phyloP scores from a whole-genome alignment of 2,329 filamentous ascomycete species.

The Clarireedia hainanense region DNA sequence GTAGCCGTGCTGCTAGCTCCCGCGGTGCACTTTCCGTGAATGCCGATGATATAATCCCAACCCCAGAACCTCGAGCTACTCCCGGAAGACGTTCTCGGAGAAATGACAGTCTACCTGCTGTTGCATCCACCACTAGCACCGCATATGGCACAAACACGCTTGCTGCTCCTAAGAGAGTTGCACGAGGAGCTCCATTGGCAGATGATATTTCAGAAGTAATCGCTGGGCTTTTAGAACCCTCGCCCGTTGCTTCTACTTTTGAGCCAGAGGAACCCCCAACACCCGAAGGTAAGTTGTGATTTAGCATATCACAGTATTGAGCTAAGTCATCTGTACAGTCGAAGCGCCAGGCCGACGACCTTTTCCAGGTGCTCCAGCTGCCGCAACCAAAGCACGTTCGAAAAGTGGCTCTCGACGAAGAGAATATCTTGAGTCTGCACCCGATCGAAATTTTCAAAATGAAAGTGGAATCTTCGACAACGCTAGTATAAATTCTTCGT shows the following conservation, averaged over 20 bases:
- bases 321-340: constrained; percentile 1
- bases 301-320: not conserved
- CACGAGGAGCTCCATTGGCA: constrained; percentile 8
- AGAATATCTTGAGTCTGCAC: not conserved
- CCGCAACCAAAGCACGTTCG: constrained; percentile 1
- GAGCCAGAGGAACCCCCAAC: not conserved
- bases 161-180: constrained; percentile 9
- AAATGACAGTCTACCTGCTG: constrained; percentile 14
- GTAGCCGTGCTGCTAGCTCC: constrained; percentile 19
- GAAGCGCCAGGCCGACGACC: not conserved
- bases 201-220: constrained; percentile 17
- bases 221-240: constrained; percentile 14
- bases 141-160: constrained; percentile 25
- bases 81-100: constrained; percentile 10
- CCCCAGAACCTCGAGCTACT: constrained; percentile 8
- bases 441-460: constrained; percentile 28
- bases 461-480: constrained; percentile 32
- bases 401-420: not conserved
- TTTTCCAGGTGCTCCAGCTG: not conserved
- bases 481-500: constrained; percentile 28
- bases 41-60: constrained; percentile 14
- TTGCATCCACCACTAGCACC: constrained; percentile 18
- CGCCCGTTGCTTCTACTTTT: not conserved
- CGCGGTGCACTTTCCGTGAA: constrained; percentile 13
- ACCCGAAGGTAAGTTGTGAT: not conserved